A percentile compares a stretch with the other conserved stretches of the same genome.
These are phyloP conservation scores for Citrus trifoliata DNA, from an alignment of 345 rosid genomes.

Conservation along the genomic window DNA sequence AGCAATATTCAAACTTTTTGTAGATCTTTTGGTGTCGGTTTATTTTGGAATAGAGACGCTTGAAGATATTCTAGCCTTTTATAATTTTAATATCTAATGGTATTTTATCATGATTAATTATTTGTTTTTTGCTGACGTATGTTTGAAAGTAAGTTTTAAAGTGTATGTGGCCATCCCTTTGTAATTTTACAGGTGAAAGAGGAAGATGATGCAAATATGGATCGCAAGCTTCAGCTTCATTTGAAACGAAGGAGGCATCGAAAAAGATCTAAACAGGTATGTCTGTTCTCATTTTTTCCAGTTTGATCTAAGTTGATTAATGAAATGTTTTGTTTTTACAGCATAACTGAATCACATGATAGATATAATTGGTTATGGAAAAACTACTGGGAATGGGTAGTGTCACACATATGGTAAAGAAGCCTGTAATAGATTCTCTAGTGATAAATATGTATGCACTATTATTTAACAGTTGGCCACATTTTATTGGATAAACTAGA, in stretches of 20 bases:
- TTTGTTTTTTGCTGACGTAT: conserved; percentile 12
- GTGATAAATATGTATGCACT: not conserved
- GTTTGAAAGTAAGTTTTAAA: conserved; percentile 1
- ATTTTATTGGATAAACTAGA: not conserved
- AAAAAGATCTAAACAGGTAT: conserved; percentile 66
- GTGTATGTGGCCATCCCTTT: not conserved
- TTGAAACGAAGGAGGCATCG: conserved; percentile 65
- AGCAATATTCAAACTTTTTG: not conserved
- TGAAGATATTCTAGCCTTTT: not conserved
- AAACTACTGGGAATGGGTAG: no score
- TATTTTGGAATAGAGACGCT: not conserved
- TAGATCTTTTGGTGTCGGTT: not conserved
- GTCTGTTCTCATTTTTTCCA: conserved; percentile 7
- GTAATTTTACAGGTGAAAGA: conserved; percentile 73
- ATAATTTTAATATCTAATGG: conserved; percentile 18
- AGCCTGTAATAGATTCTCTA: not conserved
- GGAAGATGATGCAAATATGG: conserved; percentile 86
- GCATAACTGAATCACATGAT: not conserved
- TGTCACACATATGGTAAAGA: not conserved
- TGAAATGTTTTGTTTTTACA: not conserved
- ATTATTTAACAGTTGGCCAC: not conserved
- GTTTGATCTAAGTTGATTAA: not conserved
- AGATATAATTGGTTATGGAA: no score
- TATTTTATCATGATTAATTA: conserved; percentile 6
- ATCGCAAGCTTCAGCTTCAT: conserved; percentile 71